phyloP scores from a whole-genome alignment of 192 early-diverging fungal species.

The Coemansia sp. region DNA sequence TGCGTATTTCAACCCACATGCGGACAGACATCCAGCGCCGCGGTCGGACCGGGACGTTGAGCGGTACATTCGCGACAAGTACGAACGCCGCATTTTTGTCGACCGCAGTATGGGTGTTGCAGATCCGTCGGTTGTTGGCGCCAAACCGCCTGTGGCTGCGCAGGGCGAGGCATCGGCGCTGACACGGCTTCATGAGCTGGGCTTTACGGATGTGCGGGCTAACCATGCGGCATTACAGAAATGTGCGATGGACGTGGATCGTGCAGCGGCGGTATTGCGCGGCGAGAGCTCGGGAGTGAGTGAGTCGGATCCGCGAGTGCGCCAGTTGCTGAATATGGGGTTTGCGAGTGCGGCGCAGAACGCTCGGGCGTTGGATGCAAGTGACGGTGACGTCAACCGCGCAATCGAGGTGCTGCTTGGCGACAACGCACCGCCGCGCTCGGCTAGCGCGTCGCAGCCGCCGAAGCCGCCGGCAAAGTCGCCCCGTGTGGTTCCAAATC shows the following conservation, averaged over 20 bases:
- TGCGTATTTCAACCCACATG: slow-evolving; percentile 65
- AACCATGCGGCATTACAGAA: slow-evolving; percentile 68
- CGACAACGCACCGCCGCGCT: slow-evolving; percentile 39
- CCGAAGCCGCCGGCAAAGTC: slow-evolving; percentile 9
- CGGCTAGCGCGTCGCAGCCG: not conserved
- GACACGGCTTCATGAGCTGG: slow-evolving; percentile 66
- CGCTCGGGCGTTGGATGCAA: slow-evolving; percentile 63
- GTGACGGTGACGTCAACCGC: slow-evolving; percentile 72
- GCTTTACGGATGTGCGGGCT: slow-evolving; percentile 72
- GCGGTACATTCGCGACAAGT: slow-evolving; percentile 88
- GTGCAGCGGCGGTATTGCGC: slow-evolving; percentile 68
- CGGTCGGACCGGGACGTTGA: slow-evolving; percentile 78
- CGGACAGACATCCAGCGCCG: slow-evolving; percentile 64
- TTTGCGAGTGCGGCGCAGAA: slow-evolving; percentile 69
- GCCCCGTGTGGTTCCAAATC: not conserved
- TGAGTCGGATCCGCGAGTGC: slow-evolving; percentile 55
- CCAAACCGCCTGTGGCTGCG: not conserved
- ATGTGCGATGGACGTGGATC: slow-evolving; percentile 68
- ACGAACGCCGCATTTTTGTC: slow-evolving; percentile 71
- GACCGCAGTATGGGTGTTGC: slow-evolving; percentile 35
- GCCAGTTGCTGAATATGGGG: slow-evolving; percentile 67
- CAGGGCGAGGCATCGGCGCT: slow-evolving; percentile 37
- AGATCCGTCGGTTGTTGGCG: slow-evolving; percentile 32
- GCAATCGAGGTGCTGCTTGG: slow-evolving; percentile 60
- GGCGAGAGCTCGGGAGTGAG: slow-evolving; percentile 29